Evolutionary conservation across 2,329 filamentous ascomycete genomes (phyloP).

Genomic region (Beauveria brongniartii): DNA sequence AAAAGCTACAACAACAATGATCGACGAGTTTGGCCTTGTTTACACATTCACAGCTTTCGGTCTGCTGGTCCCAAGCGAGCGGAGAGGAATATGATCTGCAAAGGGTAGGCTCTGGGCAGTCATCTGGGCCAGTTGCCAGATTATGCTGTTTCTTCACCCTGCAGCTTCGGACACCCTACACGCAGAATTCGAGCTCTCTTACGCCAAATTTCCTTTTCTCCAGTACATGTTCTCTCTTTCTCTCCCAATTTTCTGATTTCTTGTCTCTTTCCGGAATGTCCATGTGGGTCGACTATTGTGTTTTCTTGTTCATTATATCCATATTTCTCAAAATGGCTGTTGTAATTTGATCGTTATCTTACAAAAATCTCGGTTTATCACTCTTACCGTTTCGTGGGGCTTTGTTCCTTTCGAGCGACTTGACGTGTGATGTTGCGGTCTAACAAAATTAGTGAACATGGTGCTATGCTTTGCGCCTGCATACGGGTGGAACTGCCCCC

Average conservation of each 20-base stretch:
- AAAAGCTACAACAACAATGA: not conserved
- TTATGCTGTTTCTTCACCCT: not conserved
- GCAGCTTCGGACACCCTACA: not conserved
- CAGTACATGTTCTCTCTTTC: constrained; percentile 3
- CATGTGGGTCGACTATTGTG: constrained; percentile 11
- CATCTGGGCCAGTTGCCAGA: not conserved
- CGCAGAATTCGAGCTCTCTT: not conserved
- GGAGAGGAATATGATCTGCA: not conserved
- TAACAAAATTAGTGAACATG: not conserved
- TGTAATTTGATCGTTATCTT: constrained; percentile 12
- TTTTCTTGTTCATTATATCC: constrained; percentile 14
- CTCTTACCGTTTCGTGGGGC: not conserved
- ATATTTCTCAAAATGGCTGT: constrained; percentile 12
- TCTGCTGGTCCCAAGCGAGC: not conserved
- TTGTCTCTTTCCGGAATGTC: constrained; percentile 10
- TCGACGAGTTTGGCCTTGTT: not conserved
- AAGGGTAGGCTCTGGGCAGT: not conserved
- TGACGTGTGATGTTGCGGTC: not conserved
- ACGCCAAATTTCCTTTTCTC: constrained; percentile 1
- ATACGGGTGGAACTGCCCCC: not conserved
- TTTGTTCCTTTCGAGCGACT: not conserved
- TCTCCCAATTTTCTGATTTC: constrained; percentile 13
- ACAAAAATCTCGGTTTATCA: not conserved
- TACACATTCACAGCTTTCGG: not conserved
- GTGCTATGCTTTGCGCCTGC: not conserved